Conservation (phyloP, 306 rosid genomes). For the Acacia crassicarpa region DNA sequence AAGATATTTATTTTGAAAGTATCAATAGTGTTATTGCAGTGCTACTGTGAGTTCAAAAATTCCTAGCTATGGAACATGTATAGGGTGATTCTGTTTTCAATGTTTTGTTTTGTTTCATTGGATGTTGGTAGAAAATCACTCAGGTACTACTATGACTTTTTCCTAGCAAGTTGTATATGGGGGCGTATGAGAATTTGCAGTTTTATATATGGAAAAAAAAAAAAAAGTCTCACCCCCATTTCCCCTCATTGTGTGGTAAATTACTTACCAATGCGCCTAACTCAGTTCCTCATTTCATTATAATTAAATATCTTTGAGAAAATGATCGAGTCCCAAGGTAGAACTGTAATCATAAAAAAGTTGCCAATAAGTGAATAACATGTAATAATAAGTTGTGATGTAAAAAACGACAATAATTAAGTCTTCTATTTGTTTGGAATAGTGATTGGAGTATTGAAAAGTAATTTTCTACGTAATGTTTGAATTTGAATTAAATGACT, state of each 20-base stretch:
- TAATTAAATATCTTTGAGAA: neutral
- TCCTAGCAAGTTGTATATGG: conserved; percentile 38
- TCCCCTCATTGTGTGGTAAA: neutral
- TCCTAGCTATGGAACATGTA: neutral
- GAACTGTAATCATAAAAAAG: too few species aligned
- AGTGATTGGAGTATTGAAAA: too few species aligned
- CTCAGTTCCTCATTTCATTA: conserved; percentile 17
- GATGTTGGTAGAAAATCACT: conserved; percentile 18
- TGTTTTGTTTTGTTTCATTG: conserved; percentile 23
- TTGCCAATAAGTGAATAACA: too few species aligned
- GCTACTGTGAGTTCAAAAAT: neutral
- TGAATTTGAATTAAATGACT: too few species aligned
- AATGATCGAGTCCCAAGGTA: too few species aligned
- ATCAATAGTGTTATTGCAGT: neutral
- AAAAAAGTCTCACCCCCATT: neutral
- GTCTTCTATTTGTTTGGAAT: too few species aligned
- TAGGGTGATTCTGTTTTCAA: conserved; percentile 45
- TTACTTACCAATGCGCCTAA: neutral
- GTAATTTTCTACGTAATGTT: too few species aligned
- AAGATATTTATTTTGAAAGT: neutral
- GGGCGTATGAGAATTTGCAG: conserved; percentile 41
- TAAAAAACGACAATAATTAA: too few species aligned
- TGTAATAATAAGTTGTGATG: too few species aligned
- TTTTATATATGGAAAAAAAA: neutral
- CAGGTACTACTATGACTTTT: conserved; percentile 16